Base-by-base conservation (phyloP, 192 early-diverging fungal species). In the Mortierella claussenii region DNA sequence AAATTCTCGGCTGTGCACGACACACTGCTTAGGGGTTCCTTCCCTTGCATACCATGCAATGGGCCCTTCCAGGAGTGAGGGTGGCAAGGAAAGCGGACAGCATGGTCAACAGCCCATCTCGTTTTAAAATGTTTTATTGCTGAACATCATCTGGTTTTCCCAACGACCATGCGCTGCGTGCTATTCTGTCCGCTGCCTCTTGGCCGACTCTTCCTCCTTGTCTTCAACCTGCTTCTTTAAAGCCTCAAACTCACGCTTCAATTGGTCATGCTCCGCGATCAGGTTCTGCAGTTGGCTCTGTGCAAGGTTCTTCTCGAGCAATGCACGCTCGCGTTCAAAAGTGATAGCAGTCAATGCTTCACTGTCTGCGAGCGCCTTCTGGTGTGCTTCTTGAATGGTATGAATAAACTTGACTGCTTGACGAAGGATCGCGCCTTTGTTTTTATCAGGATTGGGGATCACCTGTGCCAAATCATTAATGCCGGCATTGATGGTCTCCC, bases 401-500 rank as follows among this genome's bases (percentile, higher is more conserved):
- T 89, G 83, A 32, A 98, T 94, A 59, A 96, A 97, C 45, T 91
- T 84, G 23, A 95, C 93, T 3, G 95, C 93, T 45, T 92, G 84
- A 21, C 88, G 82, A 21, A 96, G 79, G 60, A 97, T 91, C 32
- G 86, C 82, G 23, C 93, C 93, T 78, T 95, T 95, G 82, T 97
- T 96, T 79, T 93, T 95, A 57, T 94, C 91, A 21, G 85, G 84
- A 18, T 85, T 87, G 6, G 95, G 94, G 0, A 97, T 83, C 21
- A 97, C 83, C 52, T 88, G 84, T 11, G 96, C 92, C 26, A 98
- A 76, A 44, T 94, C 91, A 53, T 90, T 89, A 63, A 98, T 98
- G 1, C 97, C 96, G 1, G 87, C 87, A 65, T 95, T 95, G 67
- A 98, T 98, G 1, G 89, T 94, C 61, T 97, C 97, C 44, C 97